Evolutionary conservation across 2,329 filamentous ascomycete species (phyloP), one percentile per base, ranked within the genome.

Genomic region (Aspergillus sp.): DNA sequence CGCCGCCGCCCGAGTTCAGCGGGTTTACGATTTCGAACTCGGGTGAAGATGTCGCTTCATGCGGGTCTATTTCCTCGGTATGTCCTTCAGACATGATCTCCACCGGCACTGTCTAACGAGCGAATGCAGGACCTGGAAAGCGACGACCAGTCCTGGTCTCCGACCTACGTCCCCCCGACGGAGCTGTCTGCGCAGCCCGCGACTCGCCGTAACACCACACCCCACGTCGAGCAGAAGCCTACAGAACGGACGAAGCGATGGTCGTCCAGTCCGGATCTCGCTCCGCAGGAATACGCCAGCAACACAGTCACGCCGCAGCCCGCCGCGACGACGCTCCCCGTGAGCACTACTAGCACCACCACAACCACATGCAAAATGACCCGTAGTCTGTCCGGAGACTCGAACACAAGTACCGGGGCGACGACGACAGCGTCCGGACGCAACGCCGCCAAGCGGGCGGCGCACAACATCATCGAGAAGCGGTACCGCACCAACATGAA

Each of bases 401-500:
- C 65, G 6, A 58, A 57, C 7, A 56, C 58, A 38, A 58, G 58
- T 31, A 58, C 60, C 38, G 58, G 61, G 48, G 48, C 57, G 17
- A 49, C 55, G 17, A 49, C 55, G 17, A 52, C 54, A 42, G 43
- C 54, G 17, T 41, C 48, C 9, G 58, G 58, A 32, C 67, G 67
- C 51, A 71, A 70, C 21, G 70, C 71, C 16, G 70, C 70, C 49
- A 73, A 73, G 54, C 68, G 71, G 3, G 71, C 71, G 14, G 71
- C 71, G 3, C 71, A 73, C 59, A 73, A 73, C 57, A 67, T 72
- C 59, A 72, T 73, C 47, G 71, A 73, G 53, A 73, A 73, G 56
- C 71, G 71, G 10, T 73, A 73, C 52, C 69, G 71, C 32, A 73
- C 71, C 46, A 73, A 73, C 59, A 73, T 73, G 71, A 73, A 73